Evolutionary conservation across 257 asterid species (phyloP), one percentile per base, ranked within the genome.

Genomic region (Echium plantagineum): DNA sequence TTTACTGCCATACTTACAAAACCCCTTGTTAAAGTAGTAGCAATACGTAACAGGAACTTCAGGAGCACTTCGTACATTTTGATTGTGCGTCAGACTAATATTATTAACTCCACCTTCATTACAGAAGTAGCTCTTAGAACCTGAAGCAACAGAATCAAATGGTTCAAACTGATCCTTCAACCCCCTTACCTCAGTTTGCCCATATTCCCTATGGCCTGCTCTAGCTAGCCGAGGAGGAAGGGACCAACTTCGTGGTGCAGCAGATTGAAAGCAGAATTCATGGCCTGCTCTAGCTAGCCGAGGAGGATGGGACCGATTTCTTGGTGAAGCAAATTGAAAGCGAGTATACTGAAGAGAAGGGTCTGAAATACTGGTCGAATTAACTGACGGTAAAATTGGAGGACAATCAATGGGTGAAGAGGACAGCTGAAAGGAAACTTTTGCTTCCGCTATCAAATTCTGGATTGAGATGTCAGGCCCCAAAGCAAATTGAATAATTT

Each of bases 1-100:
- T 53, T 73, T 85, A 57, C 71, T 76, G 52, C 96, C 97, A 65
- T 87, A 94, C 85, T 83, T 90, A 63, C 97, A 90, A 30, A 71
- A 81, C 5, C 97, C 97, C 71, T 80, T 83, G 72, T 52, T 80
- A 77, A 81, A 87, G 72, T 85, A 87, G 61, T 83, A 91, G 66
- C 96, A 90, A 31, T 78, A 69, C 75, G 81, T 85, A 54, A 82
- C 74, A 0, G 90, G 90, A 63, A 56, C 57, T 58, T 81, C 77
- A 38, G 66, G 21, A 12, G 56, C 56, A 5, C 3, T 4, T 52
- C 4, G 56, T 22, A 52, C 5, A 52, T 52, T 52, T n/a, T 52
- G 56, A 52, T 20, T 52, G 19, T 17, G 56, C 72, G 79, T 73
- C 15, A 57, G 68, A 57, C 82, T 69, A 64, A 66, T 31, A 71